Conservation (phyloP, 306 rosid species). For the Cotoneaster glaucophyllus region DNA sequence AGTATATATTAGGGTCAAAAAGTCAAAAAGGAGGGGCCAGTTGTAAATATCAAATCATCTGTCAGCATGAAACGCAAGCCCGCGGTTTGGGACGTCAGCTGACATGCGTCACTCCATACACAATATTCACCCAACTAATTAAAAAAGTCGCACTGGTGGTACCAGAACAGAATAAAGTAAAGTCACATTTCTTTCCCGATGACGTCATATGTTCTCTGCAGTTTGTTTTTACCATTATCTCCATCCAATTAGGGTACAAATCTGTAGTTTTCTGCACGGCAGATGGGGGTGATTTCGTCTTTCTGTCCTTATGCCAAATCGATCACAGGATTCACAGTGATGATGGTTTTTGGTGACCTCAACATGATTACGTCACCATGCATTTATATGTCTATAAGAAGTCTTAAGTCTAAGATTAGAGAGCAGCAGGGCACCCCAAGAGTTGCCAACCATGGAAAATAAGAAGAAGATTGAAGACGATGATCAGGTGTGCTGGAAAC, state of each 20-base stretch:
- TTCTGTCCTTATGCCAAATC: background rate
- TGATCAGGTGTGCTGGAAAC: background rate
- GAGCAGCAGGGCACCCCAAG: background rate
- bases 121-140: background rate
- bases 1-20: background rate
- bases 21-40: background rate
- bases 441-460: background rate
- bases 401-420: background rate
- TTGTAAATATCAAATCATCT: background rate
- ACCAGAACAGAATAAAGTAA: too few relatives aligned
- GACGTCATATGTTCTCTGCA: background rate
- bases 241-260: background rate
- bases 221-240: background rate
- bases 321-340: background rate
- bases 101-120: background rate
- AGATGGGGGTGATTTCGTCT: background rate
- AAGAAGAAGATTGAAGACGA: background rate
- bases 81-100: background rate
- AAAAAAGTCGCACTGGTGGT: too few relatives aligned
- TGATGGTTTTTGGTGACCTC: background rate
- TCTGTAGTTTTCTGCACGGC: background rate
- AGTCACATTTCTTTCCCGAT: background rate
- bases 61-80: background rate
- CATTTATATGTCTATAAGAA: background rate
- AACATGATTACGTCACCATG: background rate